Evolutionary conservation across 805 yeast genomes (phyloP).

Genomic region (Pichia ethanolica): DNA sequence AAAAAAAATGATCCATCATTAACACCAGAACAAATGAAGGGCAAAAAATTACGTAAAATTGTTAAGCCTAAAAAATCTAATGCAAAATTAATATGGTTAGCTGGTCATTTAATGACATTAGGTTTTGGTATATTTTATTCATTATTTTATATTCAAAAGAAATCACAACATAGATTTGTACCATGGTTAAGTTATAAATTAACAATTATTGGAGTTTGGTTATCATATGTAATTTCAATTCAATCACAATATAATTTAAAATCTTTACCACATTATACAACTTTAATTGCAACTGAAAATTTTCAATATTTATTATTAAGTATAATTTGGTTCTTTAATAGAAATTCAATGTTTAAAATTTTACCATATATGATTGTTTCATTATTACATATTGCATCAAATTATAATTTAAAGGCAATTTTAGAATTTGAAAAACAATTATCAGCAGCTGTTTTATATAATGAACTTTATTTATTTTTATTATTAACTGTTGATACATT

Average conservation of each 20-base stretch:
- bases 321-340: conserved; percentile 52
- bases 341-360: conserved; percentile 58
- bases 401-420: conserved; percentile 35
- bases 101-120: conserved; percentile 44
- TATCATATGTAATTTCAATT: conserved; percentile 46
- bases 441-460: conserved; percentile 46
- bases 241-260: conserved; percentile 52
- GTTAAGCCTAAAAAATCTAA: conserved; percentile 5
- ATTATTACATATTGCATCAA: conserved; percentile 43
- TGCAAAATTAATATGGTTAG: conserved; percentile 46
- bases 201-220: conserved; percentile 47
- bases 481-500: conserved; percentile 53
- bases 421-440: conserved; percentile 32
- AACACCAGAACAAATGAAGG: not conserved
- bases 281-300: conserved; percentile 64
- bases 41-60: conserved; percentile 10
- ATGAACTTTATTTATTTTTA: conserved; percentile 49
- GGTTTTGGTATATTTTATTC: conserved; percentile 35
- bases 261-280: conserved; percentile 51
- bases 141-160: conserved; percentile 28
- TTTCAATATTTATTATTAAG: conserved; percentile 61
- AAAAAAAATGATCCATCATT: not conserved
- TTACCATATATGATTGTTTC: conserved; percentile 54
- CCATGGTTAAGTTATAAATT: conserved; percentile 49
- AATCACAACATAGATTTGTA: conserved; percentile 33